These are phyloP conservation scores for Pichia ethanolica DNA, from an alignment of 805 yeast genomes.

Conservation along the genomic window DNA sequence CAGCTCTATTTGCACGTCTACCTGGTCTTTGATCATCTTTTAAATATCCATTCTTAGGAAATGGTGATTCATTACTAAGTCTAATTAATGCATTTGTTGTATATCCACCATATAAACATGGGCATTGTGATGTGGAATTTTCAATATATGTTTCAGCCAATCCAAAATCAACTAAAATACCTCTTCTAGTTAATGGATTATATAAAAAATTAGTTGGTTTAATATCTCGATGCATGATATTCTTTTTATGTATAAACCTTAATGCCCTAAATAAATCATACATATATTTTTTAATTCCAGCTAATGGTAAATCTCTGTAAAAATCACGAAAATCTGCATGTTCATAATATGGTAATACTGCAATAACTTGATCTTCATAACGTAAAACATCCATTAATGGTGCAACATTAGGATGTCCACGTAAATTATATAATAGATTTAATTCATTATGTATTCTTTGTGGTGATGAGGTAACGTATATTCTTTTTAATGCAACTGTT, in stretches of 20 bases:
- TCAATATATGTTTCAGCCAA: slow-evolving; percentile 57
- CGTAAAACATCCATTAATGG: slow-evolving; percentile 86
- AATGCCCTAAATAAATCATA: slow-evolving; percentile 72
- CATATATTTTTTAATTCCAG: slow-evolving; percentile 77
- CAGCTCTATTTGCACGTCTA: slow-evolving; percentile 93
- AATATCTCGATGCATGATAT: slow-evolving; percentile 87
- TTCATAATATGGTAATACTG: slow-evolving; percentile 83
- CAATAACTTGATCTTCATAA: slow-evolving; percentile 84
- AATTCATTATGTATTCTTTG: slow-evolving; percentile 85
- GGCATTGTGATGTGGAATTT: slow-evolving; percentile 37
- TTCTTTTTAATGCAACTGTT: slow-evolving; percentile 80
- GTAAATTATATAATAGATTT: slow-evolving; percentile 59
- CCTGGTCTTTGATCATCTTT: slow-evolving; percentile 85
- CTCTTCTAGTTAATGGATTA: slow-evolving; percentile 57
- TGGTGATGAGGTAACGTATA: slow-evolving; percentile 93
- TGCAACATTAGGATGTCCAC: slow-evolving; percentile 70
- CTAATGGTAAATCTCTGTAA: slow-evolving; percentile 68
- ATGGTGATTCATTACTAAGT: slow-evolving; percentile 19
- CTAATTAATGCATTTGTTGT: slow-evolving; percentile 5
- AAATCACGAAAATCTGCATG: slow-evolving; percentile 88
- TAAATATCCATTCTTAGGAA: slow-evolving; percentile 56
- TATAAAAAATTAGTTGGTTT: slow-evolving; percentile 71
- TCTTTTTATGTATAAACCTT: slow-evolving; percentile 65
- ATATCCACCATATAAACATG: slow-evolving; percentile 43
- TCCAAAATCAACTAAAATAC: slow-evolving; percentile 89